Conservation (phyloP, 352 stramenopile genomes). For the Phytophthora hybrid region DNA sequence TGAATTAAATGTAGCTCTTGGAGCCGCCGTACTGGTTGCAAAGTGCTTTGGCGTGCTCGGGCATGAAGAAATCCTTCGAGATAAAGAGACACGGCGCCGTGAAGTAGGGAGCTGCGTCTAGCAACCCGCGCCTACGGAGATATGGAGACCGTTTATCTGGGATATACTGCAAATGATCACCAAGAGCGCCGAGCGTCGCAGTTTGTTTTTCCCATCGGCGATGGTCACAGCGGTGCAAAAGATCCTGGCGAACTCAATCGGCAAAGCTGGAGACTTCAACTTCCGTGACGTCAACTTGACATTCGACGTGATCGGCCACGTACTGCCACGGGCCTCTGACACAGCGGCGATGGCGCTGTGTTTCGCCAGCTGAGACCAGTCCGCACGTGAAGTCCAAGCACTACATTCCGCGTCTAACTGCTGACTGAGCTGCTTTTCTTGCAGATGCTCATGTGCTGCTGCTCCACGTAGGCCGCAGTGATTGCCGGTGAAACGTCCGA, state of each 20-base stretch:
- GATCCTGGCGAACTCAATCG: constrained; percentile 73
- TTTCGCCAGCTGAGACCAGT: no score
- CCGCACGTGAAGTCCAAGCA: no score
- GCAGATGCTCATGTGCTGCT: no score
- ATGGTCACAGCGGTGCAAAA: constrained; percentile 78
- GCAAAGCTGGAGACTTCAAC: constrained; percentile 65
- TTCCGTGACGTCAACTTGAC: constrained; percentile 65
- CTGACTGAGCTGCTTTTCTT: no score
- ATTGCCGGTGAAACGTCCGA: no score
- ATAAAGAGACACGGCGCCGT: constrained; percentile 71
- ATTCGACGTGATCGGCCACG: no score
- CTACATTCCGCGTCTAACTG: no score
- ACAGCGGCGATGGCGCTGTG: no score
- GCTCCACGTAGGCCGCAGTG: no score
- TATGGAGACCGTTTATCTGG: constrained; percentile 77
- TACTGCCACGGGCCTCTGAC: no score
- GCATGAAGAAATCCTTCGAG: constrained; percentile 79
- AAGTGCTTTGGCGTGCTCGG: constrained; percentile 60
- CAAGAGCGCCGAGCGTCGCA: constrained; percentile 74
- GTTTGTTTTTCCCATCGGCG: constrained; percentile 63
- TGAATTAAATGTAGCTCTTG: constrained; percentile 68
- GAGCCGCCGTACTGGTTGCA: constrained; percentile 65
- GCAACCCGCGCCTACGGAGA: constrained; percentile 70
- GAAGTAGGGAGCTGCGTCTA: constrained; percentile 54
- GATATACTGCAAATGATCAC: constrained; percentile 80